Evolutionary conservation across 164 flowering plant genomes (phyloP).

Genomic region (Buxus sempervirens): DNA sequence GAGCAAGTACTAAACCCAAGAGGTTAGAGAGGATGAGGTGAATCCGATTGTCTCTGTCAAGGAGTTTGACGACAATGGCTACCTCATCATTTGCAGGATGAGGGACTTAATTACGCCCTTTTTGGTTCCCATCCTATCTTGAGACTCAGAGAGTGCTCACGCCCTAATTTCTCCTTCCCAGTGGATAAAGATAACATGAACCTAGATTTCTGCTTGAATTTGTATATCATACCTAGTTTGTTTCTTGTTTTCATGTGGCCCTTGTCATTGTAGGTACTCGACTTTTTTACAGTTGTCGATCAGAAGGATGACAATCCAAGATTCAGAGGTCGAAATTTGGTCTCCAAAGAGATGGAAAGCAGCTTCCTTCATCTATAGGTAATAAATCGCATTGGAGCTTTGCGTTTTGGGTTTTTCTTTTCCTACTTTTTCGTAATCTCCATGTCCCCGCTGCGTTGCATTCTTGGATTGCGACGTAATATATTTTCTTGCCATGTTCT

Average conservation of each 20-base stretch:
- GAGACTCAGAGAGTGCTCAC: too few species aligned
- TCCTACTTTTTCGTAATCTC: not conserved
- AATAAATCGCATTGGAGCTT: not conserved
- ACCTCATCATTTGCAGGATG: constrained; percentile 80
- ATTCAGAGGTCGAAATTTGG: constrained; percentile 80
- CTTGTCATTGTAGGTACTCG: too few species aligned
- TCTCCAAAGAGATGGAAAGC: constrained; percentile 76
- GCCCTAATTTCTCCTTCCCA: too few species aligned
- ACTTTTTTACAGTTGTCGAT: constrained; percentile 51
- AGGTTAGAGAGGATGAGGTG: constrained; percentile 19
- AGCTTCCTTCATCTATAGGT: constrained; percentile 87
- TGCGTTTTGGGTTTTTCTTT: not conserved
- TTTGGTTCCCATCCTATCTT: too few species aligned
- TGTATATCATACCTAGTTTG: not conserved
- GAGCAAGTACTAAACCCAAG: constrained; percentile 30
- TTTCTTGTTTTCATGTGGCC: too few species aligned
- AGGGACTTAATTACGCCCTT: too few species aligned
- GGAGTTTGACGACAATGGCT: constrained; percentile 80
- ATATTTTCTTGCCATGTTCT: not conserved
- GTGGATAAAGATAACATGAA: too few species aligned
- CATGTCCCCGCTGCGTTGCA: not conserved
- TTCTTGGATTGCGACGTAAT: not conserved
- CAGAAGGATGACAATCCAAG: constrained; percentile 80
- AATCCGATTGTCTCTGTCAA: constrained; percentile 12
- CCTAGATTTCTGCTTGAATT: too few species aligned